Evolutionary conservation across 352 stramenopile genomes (phyloP).

Genomic region (Phytophthora ohioensis): DNA sequence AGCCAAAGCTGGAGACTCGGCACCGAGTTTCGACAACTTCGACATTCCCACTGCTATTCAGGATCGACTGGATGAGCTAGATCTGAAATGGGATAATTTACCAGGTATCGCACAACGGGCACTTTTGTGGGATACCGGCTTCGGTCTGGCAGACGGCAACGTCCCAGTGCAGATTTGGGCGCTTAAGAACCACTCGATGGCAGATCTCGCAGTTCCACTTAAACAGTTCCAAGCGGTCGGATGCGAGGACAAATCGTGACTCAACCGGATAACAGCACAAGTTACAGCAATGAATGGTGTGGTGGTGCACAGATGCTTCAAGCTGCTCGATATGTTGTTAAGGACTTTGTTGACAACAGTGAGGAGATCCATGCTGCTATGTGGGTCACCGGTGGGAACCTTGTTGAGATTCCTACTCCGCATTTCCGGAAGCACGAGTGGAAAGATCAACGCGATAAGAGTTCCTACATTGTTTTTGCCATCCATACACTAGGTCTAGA

Average conservation of each 20-base stretch:
- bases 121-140: conserved; percentile 38
- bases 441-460: conserved; percentile 11
- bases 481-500: conserved; percentile 19
- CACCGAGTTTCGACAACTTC: neutral
- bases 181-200: conserved; percentile 18
- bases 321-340: conserved; percentile 23
- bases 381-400: conserved; percentile 32
- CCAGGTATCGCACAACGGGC: conserved; percentile 30
- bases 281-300: conserved; percentile 27
- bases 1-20: conserved; percentile 4
- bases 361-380: conserved; percentile 20
- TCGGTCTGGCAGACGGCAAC: conserved; percentile 8
- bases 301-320: conserved; percentile 26
- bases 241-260: conserved; percentile 22
- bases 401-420: conserved; percentile 4
- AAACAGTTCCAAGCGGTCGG: conserved; percentile 6
- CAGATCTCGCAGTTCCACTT: conserved; percentile 26
- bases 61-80: neutral
- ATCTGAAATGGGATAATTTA: conserved; percentile 14
- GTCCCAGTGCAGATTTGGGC: conserved; percentile 27
- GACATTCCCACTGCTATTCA: neutral
- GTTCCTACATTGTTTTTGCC: conserved; percentile 26
- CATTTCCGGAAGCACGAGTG: conserved; percentile 20
- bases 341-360: conserved; percentile 13
- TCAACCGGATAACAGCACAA: conserved; percentile 21